Conservation (phyloP, 345 rosid species). For the Draba incana region DNA sequence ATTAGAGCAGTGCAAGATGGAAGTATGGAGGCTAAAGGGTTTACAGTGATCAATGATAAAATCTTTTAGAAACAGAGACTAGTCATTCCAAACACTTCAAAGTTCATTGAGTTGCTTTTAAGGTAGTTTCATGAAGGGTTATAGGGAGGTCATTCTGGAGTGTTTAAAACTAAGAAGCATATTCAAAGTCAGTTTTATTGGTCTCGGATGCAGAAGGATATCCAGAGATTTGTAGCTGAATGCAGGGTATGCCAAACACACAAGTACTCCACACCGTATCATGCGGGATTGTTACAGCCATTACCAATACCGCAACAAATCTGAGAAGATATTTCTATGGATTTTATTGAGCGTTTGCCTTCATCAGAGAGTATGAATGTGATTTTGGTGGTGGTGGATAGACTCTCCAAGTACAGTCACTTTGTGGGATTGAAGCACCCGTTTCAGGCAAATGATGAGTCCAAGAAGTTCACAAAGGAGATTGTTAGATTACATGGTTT, state of each 20-base stretch:
- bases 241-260: background rate
- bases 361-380: background rate
- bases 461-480: background rate
- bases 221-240: background rate
- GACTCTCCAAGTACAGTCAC: background rate
- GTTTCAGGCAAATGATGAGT: background rate
- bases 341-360: no score
- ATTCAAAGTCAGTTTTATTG: no score
- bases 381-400: background rate
- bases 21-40: no score
- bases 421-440: background rate
- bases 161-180: no score
- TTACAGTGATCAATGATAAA: no score
- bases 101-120: no score
- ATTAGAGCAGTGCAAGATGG: no score
- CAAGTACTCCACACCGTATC: background rate
- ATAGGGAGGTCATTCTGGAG: no score
- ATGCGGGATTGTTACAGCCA: background rate
- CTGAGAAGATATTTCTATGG: background rate
- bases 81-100: no score
- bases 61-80: no score
- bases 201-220: no score
- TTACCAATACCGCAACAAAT: background rate
- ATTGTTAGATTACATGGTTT: background rate
- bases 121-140: no score